Evolutionary conservation across 805 yeast species (phyloP), one percentile per base, ranked within the genome.

Genomic region (Candida andamanensis): DNA sequence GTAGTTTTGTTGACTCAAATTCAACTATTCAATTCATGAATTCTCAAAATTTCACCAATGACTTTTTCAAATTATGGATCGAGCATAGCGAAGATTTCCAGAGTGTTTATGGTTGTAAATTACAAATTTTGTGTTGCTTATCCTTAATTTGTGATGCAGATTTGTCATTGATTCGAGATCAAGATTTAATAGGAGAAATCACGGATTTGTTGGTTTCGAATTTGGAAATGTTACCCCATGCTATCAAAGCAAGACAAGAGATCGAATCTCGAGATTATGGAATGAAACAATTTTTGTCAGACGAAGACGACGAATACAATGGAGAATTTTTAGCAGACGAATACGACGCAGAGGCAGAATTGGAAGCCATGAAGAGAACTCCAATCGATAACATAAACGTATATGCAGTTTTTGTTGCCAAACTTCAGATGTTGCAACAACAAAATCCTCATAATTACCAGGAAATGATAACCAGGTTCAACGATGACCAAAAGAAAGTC

Each of bases 281-380:
- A 11, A 31, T 46, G n/a, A 63, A 52, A 41, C 56, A 51, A 22
- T 42, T 45, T 32, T 36, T 47, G 3, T 46, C 36, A 13, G 51
- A 40, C 38, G 57, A 36, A 15, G 55, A 43, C 21, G 66, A 53
- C 11, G 60, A 58, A n/a, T 56, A 50, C 16, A 60, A 47, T 21
- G 55, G 44, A n/a, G 55, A 50, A 14, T 54, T 42, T 24, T 53
- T 46, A 22, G 56, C 44, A 7, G 64, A 56, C 22, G 57, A 50
- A 13, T 52, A 42, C 16, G 81, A 75, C 42, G 77, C 76, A 7
- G 92, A 82, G 29, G 92, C 83, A 6, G 68, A 84, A 27, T 78
- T 79, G 28, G 97, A 89, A 49, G 95, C 95, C 7, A 65, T 83
- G 50, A 74, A 83, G 16, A 81, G 79, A 42, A 81, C 90, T 1